Conservation (phyloP, 164 flowering plant species). For the Berberis vulgaris region DNA sequence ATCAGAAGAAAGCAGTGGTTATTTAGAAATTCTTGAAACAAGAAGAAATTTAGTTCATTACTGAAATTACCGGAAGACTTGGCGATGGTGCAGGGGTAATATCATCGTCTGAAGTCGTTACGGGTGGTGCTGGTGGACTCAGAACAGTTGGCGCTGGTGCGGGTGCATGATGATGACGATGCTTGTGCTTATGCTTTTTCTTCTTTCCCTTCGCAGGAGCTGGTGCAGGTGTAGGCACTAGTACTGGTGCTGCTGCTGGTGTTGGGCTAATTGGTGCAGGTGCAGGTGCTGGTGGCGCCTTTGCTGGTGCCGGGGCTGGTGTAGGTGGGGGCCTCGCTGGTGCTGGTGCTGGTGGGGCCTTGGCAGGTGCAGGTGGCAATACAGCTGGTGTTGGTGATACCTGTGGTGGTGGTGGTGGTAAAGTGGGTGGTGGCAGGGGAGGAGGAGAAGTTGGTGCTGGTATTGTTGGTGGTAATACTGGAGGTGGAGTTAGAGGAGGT, state of each 20-base stretch:
- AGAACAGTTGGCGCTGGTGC: conserved; percentile 38
- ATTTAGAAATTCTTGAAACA: not conserved
- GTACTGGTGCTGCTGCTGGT: conserved; percentile 21
- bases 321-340: conserved; percentile 12
- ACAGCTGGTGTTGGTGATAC: conserved; percentile 17
- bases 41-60: not conserved
- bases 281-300: conserved; percentile 24
- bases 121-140: conserved; percentile 69
- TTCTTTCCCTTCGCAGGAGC: conserved; percentile 30
- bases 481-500: conserved; percentile 14
- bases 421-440: conserved; percentile 3
- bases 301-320: conserved; percentile 19
- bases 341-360: conserved; percentile 14
- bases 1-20: too few relatives aligned
- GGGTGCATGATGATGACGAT: conserved; percentile 42
- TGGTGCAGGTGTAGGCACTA: conserved; percentile 36
- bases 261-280: conserved; percentile 15
- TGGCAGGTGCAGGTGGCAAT: conserved; percentile 16
- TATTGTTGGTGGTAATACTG: conserved; percentile 19
- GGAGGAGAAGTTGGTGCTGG: conserved; percentile 21
- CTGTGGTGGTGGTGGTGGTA: not conserved
- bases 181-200: conserved; percentile 30
- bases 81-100: conserved; percentile 53
- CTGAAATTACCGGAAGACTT: conserved; percentile 21
- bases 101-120: conserved; percentile 21